phyloP scores from a whole-genome alignment of 2,329 filamentous ascomycete species.

The Fusarium ambrosium region DNA sequence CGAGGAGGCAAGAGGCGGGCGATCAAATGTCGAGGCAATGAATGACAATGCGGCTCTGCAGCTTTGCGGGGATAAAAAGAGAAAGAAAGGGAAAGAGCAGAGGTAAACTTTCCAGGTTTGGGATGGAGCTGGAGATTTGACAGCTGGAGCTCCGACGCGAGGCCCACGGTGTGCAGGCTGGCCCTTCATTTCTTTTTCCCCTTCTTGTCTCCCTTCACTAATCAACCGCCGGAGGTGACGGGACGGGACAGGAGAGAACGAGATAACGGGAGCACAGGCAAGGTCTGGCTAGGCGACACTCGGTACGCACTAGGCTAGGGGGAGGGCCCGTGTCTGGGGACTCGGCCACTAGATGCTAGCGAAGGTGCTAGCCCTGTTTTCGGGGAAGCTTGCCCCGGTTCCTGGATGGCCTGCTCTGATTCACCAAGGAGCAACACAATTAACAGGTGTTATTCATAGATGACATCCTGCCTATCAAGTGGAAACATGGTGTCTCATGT shows the following conservation, averaged over 20 bases:
- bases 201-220: neutral
- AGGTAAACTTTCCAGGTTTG: neutral
- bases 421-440: slow-evolving; percentile 19
- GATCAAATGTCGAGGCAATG: slow-evolving; percentile 16
- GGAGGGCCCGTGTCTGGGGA: slow-evolving; percentile 27
- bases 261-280: slow-evolving; percentile 21
- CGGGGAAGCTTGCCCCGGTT: slow-evolving; percentile 15
- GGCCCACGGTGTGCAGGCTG: neutral
- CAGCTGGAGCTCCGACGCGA: neutral
- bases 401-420: slow-evolving; percentile 16
- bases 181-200: neutral
- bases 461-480: slow-evolving; percentile 4
- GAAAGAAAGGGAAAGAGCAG: slow-evolving; percentile 17
- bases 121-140: neutral
- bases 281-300: slow-evolving; percentile 11
- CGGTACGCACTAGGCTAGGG: slow-evolving; percentile 11
- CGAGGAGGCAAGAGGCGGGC: neutral
- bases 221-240: neutral
- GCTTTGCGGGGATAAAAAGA: slow-evolving; percentile 14
- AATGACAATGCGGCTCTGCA: slow-evolving; percentile 31
- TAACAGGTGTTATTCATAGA: neutral
- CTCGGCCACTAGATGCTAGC: slow-evolving; percentile 38
- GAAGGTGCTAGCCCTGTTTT: slow-evolving; percentile 27
- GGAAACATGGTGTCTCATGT: slow-evolving; percentile 1
- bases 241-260: neutral